These are phyloP conservation scores for Phaeophleospora eucalypticola DNA, from an alignment of 2,329 filamentous ascomycete species.

Conservation along the genomic window DNA sequence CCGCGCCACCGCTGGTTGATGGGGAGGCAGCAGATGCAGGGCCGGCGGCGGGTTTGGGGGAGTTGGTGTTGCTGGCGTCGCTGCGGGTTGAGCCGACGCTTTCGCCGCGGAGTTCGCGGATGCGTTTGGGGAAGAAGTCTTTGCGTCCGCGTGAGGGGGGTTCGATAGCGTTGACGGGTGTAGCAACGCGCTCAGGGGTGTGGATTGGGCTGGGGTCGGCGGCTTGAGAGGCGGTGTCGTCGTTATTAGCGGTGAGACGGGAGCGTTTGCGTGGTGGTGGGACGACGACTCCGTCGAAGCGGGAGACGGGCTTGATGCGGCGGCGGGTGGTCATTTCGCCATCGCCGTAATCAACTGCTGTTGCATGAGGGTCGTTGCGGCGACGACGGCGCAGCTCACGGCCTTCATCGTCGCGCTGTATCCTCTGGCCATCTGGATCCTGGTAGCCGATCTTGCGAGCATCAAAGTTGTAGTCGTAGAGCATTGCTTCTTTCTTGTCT, in stretches of 20 bases:
- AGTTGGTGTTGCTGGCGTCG: slow-evolving; percentile 8
- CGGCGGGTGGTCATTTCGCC: slow-evolving; percentile 23
- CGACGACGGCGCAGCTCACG: slow-evolving; percentile 44
- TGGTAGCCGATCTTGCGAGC: slow-evolving; percentile 50
- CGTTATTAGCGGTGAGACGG: slow-evolving; percentile 14
- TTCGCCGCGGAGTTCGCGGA: slow-evolving; percentile 45
- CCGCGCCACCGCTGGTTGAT: slow-evolving; percentile 1
- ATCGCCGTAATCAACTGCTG: slow-evolving; percentile 29
- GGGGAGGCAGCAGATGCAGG: slow-evolving; percentile 2
- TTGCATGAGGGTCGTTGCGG: slow-evolving; percentile 20
- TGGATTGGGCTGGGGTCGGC: slow-evolving; percentile 12
- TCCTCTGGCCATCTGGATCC: slow-evolving; percentile 53
- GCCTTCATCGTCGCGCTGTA: slow-evolving; percentile 43
- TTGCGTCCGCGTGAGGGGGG: slow-evolving; percentile 27
- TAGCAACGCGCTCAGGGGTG: slow-evolving; percentile 22
- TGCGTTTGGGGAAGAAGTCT: slow-evolving; percentile 38
- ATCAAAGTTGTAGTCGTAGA: slow-evolving; percentile 59
- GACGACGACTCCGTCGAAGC: slow-evolving; percentile 28
- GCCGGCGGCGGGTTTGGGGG: slow-evolving; percentile 12
- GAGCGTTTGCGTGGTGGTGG: slow-evolving; percentile 25
- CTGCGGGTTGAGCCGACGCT: slow-evolving; percentile 27
- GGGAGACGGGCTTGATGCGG: slow-evolving; percentile 26
- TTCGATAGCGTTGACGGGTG: slow-evolving; percentile 16
- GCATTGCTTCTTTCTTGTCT: slow-evolving; percentile 57
- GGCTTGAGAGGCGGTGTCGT: slow-evolving; percentile 1